Evolutionary conservation across 495 filamentous ascomycete species (phyloP), one percentile per base, ranked within the genome.

Genomic region (Astrothelium macrocarpum): DNA sequence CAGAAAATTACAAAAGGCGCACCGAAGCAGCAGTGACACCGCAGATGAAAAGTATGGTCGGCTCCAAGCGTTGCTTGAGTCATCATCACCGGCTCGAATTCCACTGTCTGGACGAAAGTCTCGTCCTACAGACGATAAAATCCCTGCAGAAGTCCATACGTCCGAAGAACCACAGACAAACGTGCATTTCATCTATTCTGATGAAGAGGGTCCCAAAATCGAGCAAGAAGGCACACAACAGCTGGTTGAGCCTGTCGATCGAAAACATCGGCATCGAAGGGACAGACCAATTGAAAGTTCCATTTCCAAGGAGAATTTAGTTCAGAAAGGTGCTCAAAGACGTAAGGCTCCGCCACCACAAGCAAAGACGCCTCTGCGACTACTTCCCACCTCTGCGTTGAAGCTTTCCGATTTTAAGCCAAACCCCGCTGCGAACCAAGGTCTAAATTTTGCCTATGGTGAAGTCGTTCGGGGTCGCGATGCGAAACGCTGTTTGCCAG

Each of bases 381-480:
- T 62, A 7, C 64, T 66, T 18, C 71, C 69, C 1, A 28, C 70
- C 1, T 36, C 43, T 28, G 29, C 65, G 16, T 66, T 77, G 9
- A 65, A 31, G 23, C 62, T 74, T 16, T 64, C 79, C 1, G 85
- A 95, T 76, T 97, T 98, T 79, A 94, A 87, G 71, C 77, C 94
- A 68, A 97, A 98, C 67, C 84, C 90, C 1, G 72, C 78, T 14
- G 76, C 76, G 58, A 95, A 92, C 70, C 78, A 88, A 60, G 90
- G 90, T 29, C 76, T 85, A 60, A 80, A 85, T 49, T 90, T 84
- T 68, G 89, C 91, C 10, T 97, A 85, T 72, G 75, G 78, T 16
- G 86, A 90, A 64, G 85, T 90, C 18, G 82, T 96, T 53, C 87
- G 94, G 59, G 84, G 79, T 36, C 86, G 79, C 67, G 81, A 87